phyloP scores from a whole-genome alignment of 1,139 yeast species.

The Candida pseudoviswanathii region DNA sequence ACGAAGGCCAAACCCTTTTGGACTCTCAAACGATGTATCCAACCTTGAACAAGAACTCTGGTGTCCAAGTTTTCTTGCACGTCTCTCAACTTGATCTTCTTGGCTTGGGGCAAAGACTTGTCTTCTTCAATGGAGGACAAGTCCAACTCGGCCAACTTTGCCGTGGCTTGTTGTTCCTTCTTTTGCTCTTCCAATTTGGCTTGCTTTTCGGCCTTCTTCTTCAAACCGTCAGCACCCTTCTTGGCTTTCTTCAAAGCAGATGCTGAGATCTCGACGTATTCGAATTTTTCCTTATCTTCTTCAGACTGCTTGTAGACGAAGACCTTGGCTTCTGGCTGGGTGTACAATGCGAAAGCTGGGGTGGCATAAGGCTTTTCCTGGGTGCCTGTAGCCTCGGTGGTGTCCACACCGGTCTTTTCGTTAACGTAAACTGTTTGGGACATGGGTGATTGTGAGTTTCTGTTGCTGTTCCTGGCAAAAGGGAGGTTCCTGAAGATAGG shows the following conservation, averaged over 20 bases:
- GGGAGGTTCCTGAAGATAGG: not conserved
- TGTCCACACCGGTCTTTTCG: conserved; percentile 73
- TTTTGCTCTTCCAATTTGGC: conserved; percentile 63
- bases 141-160: conserved; percentile 76
- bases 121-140: conserved; percentile 73
- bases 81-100: conserved; percentile 62
- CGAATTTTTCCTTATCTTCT: conserved; percentile 46
- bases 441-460: too few species aligned
- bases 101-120: conserved; percentile 67
- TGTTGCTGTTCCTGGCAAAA: not conserved
- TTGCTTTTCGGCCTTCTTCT: conserved; percentile 86
- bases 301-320: conserved; percentile 66
- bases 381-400: conserved; percentile 56
- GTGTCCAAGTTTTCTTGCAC: conserved; percentile 54
- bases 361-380: conserved; percentile 73
- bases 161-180: conserved; percentile 62
- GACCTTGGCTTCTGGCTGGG: conserved; percentile 59
- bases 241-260: conserved; percentile 95
- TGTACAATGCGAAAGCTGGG: conserved; percentile 79
- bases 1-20: conserved; percentile 93
- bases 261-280: conserved; percentile 79
- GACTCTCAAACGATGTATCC: conserved; percentile 93
- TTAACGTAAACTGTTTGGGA: conserved; percentile 56
- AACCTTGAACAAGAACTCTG: conserved; percentile 83
- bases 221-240: conserved; percentile 91